Base-by-base conservation (phyloP, 805 yeast genomes). In the Phaffomyces opuntiae region DNA sequence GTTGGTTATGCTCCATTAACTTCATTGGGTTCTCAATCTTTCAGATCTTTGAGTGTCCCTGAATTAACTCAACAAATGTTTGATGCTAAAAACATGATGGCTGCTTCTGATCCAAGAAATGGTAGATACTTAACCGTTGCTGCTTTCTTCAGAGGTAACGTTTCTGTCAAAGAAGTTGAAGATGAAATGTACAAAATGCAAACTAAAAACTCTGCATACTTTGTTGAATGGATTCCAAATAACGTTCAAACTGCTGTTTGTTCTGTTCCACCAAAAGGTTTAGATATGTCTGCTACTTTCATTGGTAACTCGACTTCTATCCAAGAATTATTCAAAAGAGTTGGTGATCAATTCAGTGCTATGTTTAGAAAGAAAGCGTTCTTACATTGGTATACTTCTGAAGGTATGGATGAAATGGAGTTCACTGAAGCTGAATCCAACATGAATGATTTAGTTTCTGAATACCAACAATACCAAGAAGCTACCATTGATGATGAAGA, bases 381-480 rank as follows among this genome's bases (percentile, higher is more conserved):
- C 67, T 98, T 91, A 57, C 99, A 91, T 75, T 93, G 98, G 98
- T 91, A 89, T 65, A 98, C 95, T 44, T 95, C 97, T 65, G 99
- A 91, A 73, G 98, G 99, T 75, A 91, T 91, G 98, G 99, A 91
- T 70, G 98, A 91, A 74, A 97, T 97, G 67, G 98, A 91, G 73
- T 93, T 91, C 69, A 83, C 91, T 50, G 98, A 93, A 74, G 98
- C 98, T 50, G 90, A 97, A 75, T 98, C 86, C 70, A 96, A 93
- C 66, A 80, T 91, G 70, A 96, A 96, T 54, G 96, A 97, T 51
- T 79, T 91, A 65, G 98, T 91, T 71, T 86, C 90, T 70, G 99
- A 91, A 71, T 91, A 91, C 70, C 82, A 83, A 64, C 98, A 91
- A 72, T 95, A 91, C 53, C 97, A 96, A 56, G 87, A 91, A 45